Conservation (phyloP, 2,329 filamentous ascomycete genomes). For the Colletotrichum neosansevieriae region DNA sequence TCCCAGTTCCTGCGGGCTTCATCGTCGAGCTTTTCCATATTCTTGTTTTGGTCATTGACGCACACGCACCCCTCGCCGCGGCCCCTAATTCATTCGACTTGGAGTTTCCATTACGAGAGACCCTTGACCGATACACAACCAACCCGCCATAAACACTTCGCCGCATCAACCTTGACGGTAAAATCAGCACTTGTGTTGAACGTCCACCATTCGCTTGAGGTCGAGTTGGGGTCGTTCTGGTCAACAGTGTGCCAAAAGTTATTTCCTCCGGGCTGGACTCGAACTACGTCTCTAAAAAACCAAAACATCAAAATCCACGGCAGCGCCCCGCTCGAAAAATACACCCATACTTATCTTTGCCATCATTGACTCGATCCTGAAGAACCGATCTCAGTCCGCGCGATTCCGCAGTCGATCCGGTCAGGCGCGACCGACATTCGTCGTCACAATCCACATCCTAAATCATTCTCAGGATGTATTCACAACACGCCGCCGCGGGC, state of each 20-base stretch:
- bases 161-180: conserved; percentile 57
- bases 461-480: conserved; percentile 72
- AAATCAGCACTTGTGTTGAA: conserved; percentile 46
- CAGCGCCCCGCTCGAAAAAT: conserved; percentile 39
- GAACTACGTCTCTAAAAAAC: conserved; percentile 43
- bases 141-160: conserved; percentile 46
- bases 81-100: conserved; percentile 55
- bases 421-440: conserved; percentile 41
- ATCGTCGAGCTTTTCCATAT: conserved; percentile 42
- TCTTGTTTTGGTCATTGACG: conserved; percentile 43
- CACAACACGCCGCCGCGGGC: conserved; percentile 81
- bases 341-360: conserved; percentile 9
- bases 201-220: conserved; percentile 59
- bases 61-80: conserved; percentile 55
- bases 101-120: conserved; percentile 46
- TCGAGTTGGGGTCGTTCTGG: conserved; percentile 53
- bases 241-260: conserved; percentile 42
- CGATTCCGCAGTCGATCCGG: conserved; percentile 32
- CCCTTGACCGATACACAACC: conserved; percentile 15
- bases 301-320: conserved; percentile 32
- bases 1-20: conserved; percentile 45
- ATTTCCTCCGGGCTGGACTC: conserved; percentile 60
- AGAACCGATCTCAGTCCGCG: conserved; percentile 21
- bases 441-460: conserved; percentile 33
- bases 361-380: conserved; percentile 10